Evolutionary conservation across 1,139 yeast genomes (phyloP).

Genomic region (Candida sanyaensis): DNA sequence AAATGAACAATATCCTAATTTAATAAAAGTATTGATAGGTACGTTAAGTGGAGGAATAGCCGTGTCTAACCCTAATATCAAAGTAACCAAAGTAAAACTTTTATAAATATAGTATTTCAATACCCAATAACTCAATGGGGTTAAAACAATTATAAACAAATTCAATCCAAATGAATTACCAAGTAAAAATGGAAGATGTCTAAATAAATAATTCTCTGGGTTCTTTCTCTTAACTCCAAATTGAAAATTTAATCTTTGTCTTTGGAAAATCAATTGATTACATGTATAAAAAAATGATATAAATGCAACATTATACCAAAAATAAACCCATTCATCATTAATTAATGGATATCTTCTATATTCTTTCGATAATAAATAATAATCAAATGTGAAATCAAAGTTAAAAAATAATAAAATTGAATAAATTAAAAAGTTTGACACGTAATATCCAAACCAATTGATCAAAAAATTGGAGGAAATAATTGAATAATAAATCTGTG

Average conservation of each 20-base stretch:
- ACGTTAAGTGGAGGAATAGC: slow-evolving; percentile 35
- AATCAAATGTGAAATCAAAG: slow-evolving; percentile 28
- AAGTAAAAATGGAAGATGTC: slow-evolving; percentile 30
- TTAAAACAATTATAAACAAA: slow-evolving; percentile 24
- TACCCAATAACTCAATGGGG: slow-evolving; percentile 51
- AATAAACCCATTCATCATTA: slow-evolving; percentile 64
- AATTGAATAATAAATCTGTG: slow-evolving; percentile 50
- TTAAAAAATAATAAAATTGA: slow-evolving; percentile 29
- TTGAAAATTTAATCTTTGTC: slow-evolving; percentile 57
- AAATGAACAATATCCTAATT: slow-evolving; percentile 40
- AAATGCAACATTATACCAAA: slow-evolving; percentile 41
- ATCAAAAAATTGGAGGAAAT: slow-evolving; percentile 40
- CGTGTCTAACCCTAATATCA: slow-evolving; percentile 36
- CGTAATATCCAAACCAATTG: slow-evolving; percentile 34
- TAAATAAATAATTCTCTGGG: slow-evolving; percentile 41
- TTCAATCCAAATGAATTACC: slow-evolving; percentile 41
- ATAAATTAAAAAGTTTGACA: slow-evolving; percentile 37
- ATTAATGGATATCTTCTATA: slow-evolving; percentile 54
- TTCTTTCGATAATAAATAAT: slow-evolving; percentile 45
- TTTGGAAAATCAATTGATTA: slow-evolving; percentile 58
- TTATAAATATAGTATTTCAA: slow-evolving; percentile 49
- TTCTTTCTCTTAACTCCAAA: slow-evolving; percentile 44
- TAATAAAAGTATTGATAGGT: slow-evolving; percentile 35
- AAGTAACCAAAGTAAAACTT: slow-evolving; percentile 24
- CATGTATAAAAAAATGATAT: slow-evolving; percentile 51